Evolutionary conservation across 768 basidiomycete genomes (phyloP).

Genomic region (Tephrocybe rancida): DNA sequence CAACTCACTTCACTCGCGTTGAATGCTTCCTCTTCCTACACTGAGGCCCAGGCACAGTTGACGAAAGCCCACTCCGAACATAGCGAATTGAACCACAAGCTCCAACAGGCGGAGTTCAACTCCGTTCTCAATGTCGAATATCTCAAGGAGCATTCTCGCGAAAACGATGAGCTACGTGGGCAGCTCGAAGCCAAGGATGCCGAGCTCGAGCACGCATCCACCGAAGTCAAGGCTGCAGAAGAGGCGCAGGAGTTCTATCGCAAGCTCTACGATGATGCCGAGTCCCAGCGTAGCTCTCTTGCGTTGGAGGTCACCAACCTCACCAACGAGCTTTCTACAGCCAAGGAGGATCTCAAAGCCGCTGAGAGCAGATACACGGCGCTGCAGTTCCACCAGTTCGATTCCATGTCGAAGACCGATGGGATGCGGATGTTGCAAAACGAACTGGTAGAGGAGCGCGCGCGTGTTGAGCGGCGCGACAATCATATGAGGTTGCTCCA

Average conservation of each 20-base stretch:
- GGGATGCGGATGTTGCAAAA: conserved; percentile 55
- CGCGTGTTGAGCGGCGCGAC: conserved; percentile 62
- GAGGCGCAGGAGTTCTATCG: conserved; percentile 40
- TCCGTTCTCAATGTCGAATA: conserved; percentile 33
- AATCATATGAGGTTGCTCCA: conserved; percentile 80
- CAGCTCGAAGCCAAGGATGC: conserved; percentile 34
- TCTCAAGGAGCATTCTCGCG: conserved; percentile 37
- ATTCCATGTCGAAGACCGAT: conserved; percentile 59
- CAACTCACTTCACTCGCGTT: conserved; percentile 2
- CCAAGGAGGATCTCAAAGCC: conserved; percentile 54
- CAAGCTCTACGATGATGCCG: conserved; percentile 54
- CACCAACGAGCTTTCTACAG: conserved; percentile 54
- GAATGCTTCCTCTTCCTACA: conserved; percentile 6
- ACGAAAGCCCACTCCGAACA: conserved; percentile 21
- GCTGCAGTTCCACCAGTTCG: conserved; percentile 69
- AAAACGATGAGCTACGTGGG: conserved; percentile 38
- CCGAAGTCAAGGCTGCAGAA: conserved; percentile 26
- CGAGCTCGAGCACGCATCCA: conserved; percentile 32
- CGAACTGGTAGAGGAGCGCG: conserved; percentile 72
- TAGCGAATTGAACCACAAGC: conserved; percentile 20
- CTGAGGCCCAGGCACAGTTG: conserved; percentile 14
- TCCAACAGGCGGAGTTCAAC: conserved; percentile 33
- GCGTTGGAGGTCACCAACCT: conserved; percentile 66
- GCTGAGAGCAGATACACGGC: conserved; percentile 62
- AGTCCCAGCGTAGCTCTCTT: conserved; percentile 69